Base-by-base conservation (phyloP, 805 yeast genomes). In the Pichia ethanolica region DNA sequence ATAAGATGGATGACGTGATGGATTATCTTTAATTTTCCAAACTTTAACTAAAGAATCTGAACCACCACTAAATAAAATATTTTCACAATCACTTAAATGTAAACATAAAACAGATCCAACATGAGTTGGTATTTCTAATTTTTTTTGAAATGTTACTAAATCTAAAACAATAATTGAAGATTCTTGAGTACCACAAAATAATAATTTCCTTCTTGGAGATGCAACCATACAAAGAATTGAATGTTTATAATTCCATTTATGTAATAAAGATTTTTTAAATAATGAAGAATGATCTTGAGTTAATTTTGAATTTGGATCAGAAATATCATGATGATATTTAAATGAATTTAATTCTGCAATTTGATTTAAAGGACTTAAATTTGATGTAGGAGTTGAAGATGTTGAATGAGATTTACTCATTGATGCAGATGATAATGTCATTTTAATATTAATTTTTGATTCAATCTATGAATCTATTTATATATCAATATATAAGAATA, bases 121-220 rank as follows among this genome's bases (percentile, higher is more conserved):
- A 59, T 83, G 88, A n/a, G 86, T 87, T 6, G 71, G 71, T 25
- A 86, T 66, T 9, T 70, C 71, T 37, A 71, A 64, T 42, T 74
- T 75, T 45, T 73, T 70, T 55, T 82, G 81, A 63, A 79, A 91
- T 0, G 86, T 81, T 5, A 65, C 66, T 47, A 86, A 68, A 58
- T 88, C 91, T 59, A 76, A 82, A 1, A 87, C 83, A 38, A 87
- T 66, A 39, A 91, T 83, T 55, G 78, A 78, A 10, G 93, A 86
- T 59, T 86, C 87, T 56, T 90, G 96, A 1, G 97, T 89, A 9
- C 99, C 99, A 48, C 96, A 93, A 62, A 87, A 86, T 5, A 91
- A 55, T 7, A 84, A 64, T 35, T 74, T 74, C 50, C 73, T 71
- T 30, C 66, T 64, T 0, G 87, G 85, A 26, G 85, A 81, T 8